Evolutionary conservation across 805 yeast species (phyloP).

Genomic region (Metschnikowia picachoensis): DNA sequence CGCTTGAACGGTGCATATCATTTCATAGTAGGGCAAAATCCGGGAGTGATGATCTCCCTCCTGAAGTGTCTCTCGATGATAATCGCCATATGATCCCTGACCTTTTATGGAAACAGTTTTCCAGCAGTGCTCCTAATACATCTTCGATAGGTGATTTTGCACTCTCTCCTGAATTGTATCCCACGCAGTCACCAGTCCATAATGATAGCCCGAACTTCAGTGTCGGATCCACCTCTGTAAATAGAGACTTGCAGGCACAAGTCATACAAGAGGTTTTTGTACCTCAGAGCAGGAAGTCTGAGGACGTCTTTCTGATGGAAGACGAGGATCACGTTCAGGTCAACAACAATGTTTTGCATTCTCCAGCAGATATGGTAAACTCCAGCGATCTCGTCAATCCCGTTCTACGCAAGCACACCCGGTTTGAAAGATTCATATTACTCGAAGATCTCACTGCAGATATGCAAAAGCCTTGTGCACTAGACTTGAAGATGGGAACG

Average conservation of each 20-base stretch:
- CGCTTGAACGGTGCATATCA: constrained; percentile 2
- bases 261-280: constrained; percentile 37
- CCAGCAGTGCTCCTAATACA: constrained; percentile 28
- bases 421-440: constrained; percentile 76
- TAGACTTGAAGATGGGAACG: constrained; percentile 97
- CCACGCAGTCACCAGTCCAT: constrained; percentile 3
- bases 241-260: constrained; percentile 37
- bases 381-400: constrained; percentile 2
- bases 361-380: background rate
- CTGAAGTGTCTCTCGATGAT: constrained; percentile 89
- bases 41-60: constrained; percentile 34
- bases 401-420: constrained; percentile 40
- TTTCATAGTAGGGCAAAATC: constrained; percentile 6
- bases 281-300: constrained; percentile 36
- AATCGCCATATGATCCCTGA: constrained; percentile 90
- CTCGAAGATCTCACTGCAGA: constrained; percentile 88
- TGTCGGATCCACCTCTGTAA: constrained; percentile 34
- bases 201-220: constrained; percentile 16
- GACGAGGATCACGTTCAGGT: constrained; percentile 29
- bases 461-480: constrained; percentile 80
- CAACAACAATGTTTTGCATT: constrained; percentile 7
- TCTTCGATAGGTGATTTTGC: constrained; percentile 9
- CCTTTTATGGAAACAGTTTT: constrained; percentile 63
- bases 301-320: constrained; percentile 45
- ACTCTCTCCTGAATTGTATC: constrained; percentile 5